Evolutionary conservation across 768 basidiomycete genomes (phyloP).

Genomic region (Termitomyces sp.): DNA sequence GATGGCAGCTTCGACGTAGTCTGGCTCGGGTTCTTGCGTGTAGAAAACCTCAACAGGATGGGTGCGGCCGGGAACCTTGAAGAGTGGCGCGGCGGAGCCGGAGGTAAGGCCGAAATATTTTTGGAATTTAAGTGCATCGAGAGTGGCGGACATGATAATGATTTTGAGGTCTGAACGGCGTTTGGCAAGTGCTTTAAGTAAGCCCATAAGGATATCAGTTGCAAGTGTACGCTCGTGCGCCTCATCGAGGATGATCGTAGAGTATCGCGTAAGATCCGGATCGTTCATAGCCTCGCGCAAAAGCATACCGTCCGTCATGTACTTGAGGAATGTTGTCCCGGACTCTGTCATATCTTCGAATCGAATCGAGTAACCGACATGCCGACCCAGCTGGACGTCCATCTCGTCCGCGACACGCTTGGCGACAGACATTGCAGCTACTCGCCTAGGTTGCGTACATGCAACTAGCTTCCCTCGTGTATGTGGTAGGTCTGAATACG

Average conservation of each 20-base stretch:
- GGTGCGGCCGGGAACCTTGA: conserved; percentile 90
- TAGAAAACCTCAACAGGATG: conserved; percentile 97
- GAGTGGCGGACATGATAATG: conserved; percentile 97
- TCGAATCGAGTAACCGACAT: conserved; percentile 97
- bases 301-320: conserved; percentile 99
- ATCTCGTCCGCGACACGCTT: conserved; percentile 99
- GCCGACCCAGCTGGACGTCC: conserved; percentile 93
- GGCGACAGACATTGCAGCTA: conserved; percentile 97
- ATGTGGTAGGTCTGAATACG: conserved; percentile 91
- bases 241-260: conserved; percentile 98
- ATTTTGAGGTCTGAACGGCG: conserved; percentile 89
- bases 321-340: conserved; percentile 93
- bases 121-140: conserved; percentile 96
- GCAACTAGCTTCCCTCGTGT: conserved; percentile 88
- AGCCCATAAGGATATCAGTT: conserved; percentile 97
- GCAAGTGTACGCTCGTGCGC: conserved; percentile 98
- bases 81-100: conserved; percentile 62
- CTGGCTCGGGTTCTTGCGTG: conserved; percentile 88
- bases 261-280: conserved; percentile 83
- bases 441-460: conserved; percentile 94
- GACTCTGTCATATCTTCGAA: conserved; percentile 96
- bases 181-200: conserved; percentile 82
- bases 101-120: conserved; percentile 75
- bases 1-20: conserved; percentile 97
- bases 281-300: conserved; percentile 99